These are phyloP conservation scores for Auricularia auricula-judae DNA, from an alignment of 768 basidiomycete species.

Conservation along the genomic window DNA sequence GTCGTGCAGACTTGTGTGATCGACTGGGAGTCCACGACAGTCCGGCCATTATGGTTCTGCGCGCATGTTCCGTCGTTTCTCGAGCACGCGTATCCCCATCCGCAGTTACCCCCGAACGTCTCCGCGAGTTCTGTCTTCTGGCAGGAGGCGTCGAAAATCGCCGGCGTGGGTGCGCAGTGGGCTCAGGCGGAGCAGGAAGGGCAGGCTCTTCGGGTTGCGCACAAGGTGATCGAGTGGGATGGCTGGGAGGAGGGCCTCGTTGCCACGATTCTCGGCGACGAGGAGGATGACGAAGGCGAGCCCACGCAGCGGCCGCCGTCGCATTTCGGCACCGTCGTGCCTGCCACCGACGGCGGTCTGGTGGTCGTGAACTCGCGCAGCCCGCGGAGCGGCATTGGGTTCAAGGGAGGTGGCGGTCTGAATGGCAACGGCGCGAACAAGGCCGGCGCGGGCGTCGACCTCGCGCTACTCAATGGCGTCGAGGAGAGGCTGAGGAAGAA, in stretches of 20 bases:
- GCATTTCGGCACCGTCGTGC: neutral
- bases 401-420: neutral
- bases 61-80: slow-evolving; percentile 75
- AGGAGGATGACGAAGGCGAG: slow-evolving; percentile 4
- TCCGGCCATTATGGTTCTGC: slow-evolving; percentile 73
- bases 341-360: neutral
- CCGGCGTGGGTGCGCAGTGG: slow-evolving; percentile 54
- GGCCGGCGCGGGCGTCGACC: neutral
- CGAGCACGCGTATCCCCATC: slow-evolving; percentile 37
- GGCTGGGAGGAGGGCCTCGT: slow-evolving; percentile 85
- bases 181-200: slow-evolving; percentile 60
- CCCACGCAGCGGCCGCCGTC: neutral
- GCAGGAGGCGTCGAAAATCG: slow-evolving; percentile 18
- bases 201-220: slow-evolving; percentile 57
- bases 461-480: neutral
- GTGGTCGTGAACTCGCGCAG: neutral
- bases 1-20: slow-evolving; percentile 64
- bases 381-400: neutral
- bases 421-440: neutral
- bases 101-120: neutral
- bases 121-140: neutral
- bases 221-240: slow-evolving; percentile 80
- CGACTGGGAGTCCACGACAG: slow-evolving; percentile 88
- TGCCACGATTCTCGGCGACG: slow-evolving; percentile 52
- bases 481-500: neutral